Evolutionary conservation across 73 alveolate species (phyloP), one percentile per base, ranked within the genome.

Genomic region (Blepharisma japonicum): DNA sequence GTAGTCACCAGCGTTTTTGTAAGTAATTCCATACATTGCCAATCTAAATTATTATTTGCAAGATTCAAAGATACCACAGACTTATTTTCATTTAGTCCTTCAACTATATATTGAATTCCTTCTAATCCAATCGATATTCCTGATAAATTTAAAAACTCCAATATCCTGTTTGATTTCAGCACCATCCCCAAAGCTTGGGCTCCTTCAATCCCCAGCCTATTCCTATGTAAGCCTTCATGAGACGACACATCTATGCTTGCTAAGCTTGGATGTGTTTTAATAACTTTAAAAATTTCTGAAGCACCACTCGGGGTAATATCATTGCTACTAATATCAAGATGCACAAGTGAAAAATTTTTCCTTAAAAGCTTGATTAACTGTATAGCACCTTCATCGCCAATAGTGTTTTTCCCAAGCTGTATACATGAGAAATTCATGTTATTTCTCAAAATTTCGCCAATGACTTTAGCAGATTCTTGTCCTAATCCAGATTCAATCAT

Each of bases 141-240:
- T 46, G 81, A 47, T 6, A 78, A 51, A 55, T 77, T 77, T 27
- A 82, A 46, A 46, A 55, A 56, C 32, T 55, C 7, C 18, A 82
- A 6, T 7, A 81, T 71, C 45, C 67, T 71, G 54, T 76, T 82
- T 27, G 77, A 39, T 21, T 55, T 55, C 55, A 82, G 45, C 20
- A 82, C 18, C 7, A 49, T 68, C 72, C 66, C 76, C 9, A 79
- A 21, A 7, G 78, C 81, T 45, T 54, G 68, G 38, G 81, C 50
- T 6, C 89, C 87, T 77, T 45, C 55, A 18, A 32, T 32, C 42
- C 81, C 68, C 6, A 82, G 38, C 39, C 84, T 72, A 45, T 82
- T 82, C 9, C 89, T 54, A 78, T 82, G 77, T 45, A 82, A 55
- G 5, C 89, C 89, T 55, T 82, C 89, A 23, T 82, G 68, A 56